These are phyloP conservation scores for Neurospora intermedia DNA, from an alignment of 495 filamentous ascomycete species.

Conservation along the genomic window DNA sequence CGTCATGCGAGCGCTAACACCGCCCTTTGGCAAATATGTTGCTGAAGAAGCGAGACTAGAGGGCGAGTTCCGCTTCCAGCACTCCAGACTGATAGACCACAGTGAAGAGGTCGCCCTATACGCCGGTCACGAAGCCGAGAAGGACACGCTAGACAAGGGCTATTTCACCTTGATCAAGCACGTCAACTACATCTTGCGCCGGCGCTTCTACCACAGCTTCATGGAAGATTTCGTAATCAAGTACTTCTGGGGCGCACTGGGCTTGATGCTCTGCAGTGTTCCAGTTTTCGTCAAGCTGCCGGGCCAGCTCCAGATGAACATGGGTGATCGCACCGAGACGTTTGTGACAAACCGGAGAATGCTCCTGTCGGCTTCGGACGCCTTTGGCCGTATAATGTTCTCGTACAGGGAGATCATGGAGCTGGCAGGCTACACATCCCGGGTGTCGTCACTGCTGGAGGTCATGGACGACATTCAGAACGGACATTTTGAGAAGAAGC, in stretches of 20 bases:
- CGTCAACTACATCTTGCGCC: conserved; percentile 85
- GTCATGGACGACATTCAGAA: conserved; percentile 89
- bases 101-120: conserved; percentile 92
- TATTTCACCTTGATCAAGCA: conserved; percentile 99
- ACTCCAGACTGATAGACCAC: conserved; percentile 89
- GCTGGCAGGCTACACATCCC: conserved; percentile 87
- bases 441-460: conserved; percentile 77
- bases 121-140: conserved; percentile 88
- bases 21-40: conserved; percentile 97
- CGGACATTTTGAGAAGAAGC: conserved; percentile 88
- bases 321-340: conserved; percentile 87
- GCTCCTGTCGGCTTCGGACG: conserved; percentile 84
- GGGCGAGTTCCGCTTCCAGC: conserved; percentile 92
- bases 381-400: conserved; percentile 95
- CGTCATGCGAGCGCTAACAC: conserved; percentile 88
- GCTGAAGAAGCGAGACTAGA: conserved; percentile 91
- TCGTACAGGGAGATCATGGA: conserved; percentile 96
- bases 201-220: conserved; percentile 86
- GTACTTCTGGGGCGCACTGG: conserved; percentile 96
- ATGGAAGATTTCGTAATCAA: conserved; percentile 99
- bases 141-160: conserved; percentile 92
- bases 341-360: conserved; percentile 93
- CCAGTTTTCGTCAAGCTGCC: conserved; percentile 94
- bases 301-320: conserved; percentile 52
- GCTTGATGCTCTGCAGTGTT: conserved; percentile 86